Evolutionary conservation across 352 stramenopile species (phyloP).

Genomic region (Pythium aphanidermatum): DNA sequence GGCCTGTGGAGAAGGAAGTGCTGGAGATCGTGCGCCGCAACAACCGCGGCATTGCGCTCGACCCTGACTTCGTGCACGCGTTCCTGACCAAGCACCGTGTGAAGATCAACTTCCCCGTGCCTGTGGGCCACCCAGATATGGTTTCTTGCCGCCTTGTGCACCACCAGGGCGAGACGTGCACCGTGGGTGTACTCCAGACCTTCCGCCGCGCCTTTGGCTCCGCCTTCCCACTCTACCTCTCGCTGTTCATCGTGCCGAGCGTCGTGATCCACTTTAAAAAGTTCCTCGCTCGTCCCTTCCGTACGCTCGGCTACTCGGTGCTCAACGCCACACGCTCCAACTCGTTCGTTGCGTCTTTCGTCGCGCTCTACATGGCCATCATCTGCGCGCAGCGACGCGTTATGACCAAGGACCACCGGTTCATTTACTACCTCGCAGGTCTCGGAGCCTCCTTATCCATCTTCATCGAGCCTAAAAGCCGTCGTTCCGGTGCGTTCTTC

Average conservation of each 20-base stretch:
- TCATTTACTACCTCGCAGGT: slow-evolving; percentile 71
- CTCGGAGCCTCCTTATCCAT: slow-evolving; percentile 61
- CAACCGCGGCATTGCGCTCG: slow-evolving; percentile 44
- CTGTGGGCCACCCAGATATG: slow-evolving; percentile 16
- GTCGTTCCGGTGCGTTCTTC: slow-evolving; percentile 62
- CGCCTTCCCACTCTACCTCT: slow-evolving; percentile 78
- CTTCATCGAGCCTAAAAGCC: slow-evolving; percentile 71
- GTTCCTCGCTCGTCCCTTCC: slow-evolving; percentile 54
- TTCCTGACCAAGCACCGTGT: slow-evolving; percentile 38
- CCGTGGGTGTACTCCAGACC: slow-evolving; percentile 34
- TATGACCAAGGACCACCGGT: slow-evolving; percentile 56
- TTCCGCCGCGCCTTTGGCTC: slow-evolving; percentile 57
- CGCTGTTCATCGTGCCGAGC: slow-evolving; percentile 77
- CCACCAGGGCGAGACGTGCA: slow-evolving; percentile 40
- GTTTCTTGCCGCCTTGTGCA: slow-evolving; percentile 66
- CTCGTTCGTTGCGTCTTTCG: slow-evolving; percentile 66
- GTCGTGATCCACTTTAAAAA: slow-evolving; percentile 81
- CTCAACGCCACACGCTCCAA: slow-evolving; percentile 71
- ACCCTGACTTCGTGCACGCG: slow-evolving; percentile 28
- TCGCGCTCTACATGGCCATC: slow-evolving; percentile 59
- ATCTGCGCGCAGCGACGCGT: slow-evolving; percentile 55
- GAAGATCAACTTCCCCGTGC: slow-evolving; percentile 25
- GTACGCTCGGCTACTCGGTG: slow-evolving; percentile 46
- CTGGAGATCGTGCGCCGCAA: slow-evolving; percentile 56
- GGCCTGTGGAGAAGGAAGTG: slow-evolving; percentile 55